Evolutionary conservation across 805 yeast species (phyloP).

Genomic region (Myxozyma udenii): DNA sequence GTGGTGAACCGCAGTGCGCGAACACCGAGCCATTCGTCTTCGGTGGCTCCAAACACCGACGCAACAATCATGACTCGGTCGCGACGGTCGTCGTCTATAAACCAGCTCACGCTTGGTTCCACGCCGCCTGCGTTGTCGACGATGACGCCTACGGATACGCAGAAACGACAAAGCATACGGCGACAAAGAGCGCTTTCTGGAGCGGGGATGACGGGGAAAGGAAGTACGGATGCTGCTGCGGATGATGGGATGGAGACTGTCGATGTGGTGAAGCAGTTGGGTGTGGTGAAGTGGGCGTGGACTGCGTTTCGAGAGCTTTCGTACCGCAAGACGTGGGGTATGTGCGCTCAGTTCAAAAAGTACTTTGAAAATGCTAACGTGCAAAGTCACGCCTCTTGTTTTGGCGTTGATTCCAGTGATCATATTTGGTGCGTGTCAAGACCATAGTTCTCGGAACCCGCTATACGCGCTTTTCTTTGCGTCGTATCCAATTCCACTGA

Average conservation of each 20-base stretch:
- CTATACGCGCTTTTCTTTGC: conserved; percentile 21
- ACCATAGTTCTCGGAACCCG: conserved; percentile 1
- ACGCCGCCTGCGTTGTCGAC: conserved; percentile 63
- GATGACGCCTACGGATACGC: conserved; percentile 48
- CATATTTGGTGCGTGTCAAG: not conserved
- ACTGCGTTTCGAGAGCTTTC: conserved; percentile 57
- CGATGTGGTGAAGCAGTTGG: not conserved
- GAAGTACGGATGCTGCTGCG: not conserved
- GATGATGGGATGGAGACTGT: not conserved
- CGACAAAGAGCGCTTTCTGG: conserved; percentile 37
- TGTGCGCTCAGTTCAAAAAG: not conserved
- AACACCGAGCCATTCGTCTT: no score
- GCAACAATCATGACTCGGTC: no score
- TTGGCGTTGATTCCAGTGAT: conserved; percentile 4
- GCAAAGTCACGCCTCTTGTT: conserved; percentile 11
- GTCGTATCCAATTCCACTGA: conserved; percentile 37
- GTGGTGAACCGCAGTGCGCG: no score
- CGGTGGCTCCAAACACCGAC: no score
- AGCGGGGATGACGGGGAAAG: not conserved
- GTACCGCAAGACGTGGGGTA: conserved; percentile 59
- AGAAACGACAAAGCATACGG: conserved; percentile 42
- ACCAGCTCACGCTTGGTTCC: conserved; percentile 72
- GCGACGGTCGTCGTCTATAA: conserved; percentile 75
- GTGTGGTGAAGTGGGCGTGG: conserved; percentile 45
- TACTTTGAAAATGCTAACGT: not conserved